Evolutionary conservation across 768 basidiomycete species (phyloP).

Genomic region (Pseudohyphozyma bogoriensis): DNA sequence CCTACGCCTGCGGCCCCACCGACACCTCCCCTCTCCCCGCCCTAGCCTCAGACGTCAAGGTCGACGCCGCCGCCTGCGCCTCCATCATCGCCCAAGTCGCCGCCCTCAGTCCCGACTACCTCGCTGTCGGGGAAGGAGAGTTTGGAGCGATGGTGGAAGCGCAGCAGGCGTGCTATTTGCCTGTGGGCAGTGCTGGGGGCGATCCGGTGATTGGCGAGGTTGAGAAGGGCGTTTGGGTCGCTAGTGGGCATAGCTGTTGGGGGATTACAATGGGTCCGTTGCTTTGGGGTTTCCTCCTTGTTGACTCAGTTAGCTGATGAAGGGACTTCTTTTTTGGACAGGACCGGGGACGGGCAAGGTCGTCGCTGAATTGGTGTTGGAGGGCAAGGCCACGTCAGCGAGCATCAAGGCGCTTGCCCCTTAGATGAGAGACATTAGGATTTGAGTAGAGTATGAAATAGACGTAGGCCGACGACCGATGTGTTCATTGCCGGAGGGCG

Average conservation of each 20-base stretch:
- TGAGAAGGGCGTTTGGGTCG: slow-evolving; percentile 54
- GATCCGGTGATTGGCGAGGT: slow-evolving; percentile 67
- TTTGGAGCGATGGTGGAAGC: slow-evolving; percentile 47
- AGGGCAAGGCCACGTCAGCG: slow-evolving; percentile 53
- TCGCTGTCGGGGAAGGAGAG: slow-evolving; percentile 45
- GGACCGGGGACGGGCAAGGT: slow-evolving; percentile 73
- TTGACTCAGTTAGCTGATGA: not conserved
- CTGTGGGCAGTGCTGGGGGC: slow-evolving; percentile 52
- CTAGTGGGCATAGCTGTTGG: slow-evolving; percentile 61
- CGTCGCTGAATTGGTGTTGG: slow-evolving; percentile 60
- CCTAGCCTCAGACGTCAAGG: slow-evolving; percentile 60
- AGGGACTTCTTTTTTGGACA: slow-evolving; percentile 32
- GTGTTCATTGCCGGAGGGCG: too few relatives aligned
- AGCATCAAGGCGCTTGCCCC: slow-evolving; percentile 19
- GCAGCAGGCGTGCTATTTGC: slow-evolving; percentile 69
- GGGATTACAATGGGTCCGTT: slow-evolving; percentile 7
- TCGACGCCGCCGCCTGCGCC: slow-evolving; percentile 50
- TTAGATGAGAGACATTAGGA: too few relatives aligned
- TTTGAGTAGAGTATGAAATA: too few relatives aligned
- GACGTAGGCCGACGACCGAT: too few relatives aligned
- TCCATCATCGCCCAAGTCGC: slow-evolving; percentile 40
- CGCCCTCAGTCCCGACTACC: slow-evolving; percentile 35
- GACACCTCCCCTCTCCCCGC: slow-evolving; percentile 60
- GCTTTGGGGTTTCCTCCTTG: not conserved
- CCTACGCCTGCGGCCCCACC: slow-evolving; percentile 69